Evolutionary conservation across 1,284 basidiomycete species (phyloP).

Genomic region (Pseudozyma sp.): DNA sequence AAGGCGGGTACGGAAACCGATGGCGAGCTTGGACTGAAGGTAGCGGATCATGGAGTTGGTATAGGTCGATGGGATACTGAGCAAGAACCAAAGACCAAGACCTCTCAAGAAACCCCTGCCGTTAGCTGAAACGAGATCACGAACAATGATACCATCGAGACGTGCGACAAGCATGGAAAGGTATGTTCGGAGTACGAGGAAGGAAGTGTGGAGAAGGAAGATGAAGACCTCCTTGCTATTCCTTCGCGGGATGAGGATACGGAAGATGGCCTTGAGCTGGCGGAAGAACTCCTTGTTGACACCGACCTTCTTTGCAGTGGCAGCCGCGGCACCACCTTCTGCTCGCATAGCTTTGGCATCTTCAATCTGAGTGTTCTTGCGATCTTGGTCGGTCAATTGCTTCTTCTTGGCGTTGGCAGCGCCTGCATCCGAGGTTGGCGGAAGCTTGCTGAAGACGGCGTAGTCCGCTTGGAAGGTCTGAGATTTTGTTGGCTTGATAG

Average conservation of each 20-base stretch:
- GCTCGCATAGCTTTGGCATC: slow-evolving; percentile 59
- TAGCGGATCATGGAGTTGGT: slow-evolving; percentile 96
- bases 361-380: slow-evolving; percentile 39
- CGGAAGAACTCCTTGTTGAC: slow-evolving; percentile 83
- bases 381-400: slow-evolving; percentile 33
- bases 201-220: slow-evolving; percentile 83
- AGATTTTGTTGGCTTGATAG: slow-evolving; percentile 67
- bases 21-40: slow-evolving; percentile 88
- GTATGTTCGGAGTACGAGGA: slow-evolving; percentile 84
- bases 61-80: slow-evolving; percentile 92
- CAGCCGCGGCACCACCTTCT: slow-evolving; percentile 61
- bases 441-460: slow-evolving; percentile 54
- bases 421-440: slow-evolving; percentile 51
- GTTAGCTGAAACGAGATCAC: slow-evolving; percentile 88
- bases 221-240: slow-evolving; percentile 79
- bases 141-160: slow-evolving; percentile 88
- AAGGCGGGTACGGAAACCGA: slow-evolving; percentile 85
- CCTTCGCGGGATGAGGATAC: slow-evolving; percentile 61
- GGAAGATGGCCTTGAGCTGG: slow-evolving; percentile 70
- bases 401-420: slow-evolving; percentile 33
- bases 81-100: slow-evolving; percentile 86
- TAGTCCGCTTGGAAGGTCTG: slow-evolving; percentile 67
- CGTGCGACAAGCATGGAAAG: slow-evolving; percentile 82
- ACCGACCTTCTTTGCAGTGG: slow-evolving; percentile 66
- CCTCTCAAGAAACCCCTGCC: slow-evolving; percentile 85